Evolutionary conservation across 441 rosid species (phyloP), one percentile per base, ranked within the genome.

Genomic region (Adansonia madagascariensis): DNA sequence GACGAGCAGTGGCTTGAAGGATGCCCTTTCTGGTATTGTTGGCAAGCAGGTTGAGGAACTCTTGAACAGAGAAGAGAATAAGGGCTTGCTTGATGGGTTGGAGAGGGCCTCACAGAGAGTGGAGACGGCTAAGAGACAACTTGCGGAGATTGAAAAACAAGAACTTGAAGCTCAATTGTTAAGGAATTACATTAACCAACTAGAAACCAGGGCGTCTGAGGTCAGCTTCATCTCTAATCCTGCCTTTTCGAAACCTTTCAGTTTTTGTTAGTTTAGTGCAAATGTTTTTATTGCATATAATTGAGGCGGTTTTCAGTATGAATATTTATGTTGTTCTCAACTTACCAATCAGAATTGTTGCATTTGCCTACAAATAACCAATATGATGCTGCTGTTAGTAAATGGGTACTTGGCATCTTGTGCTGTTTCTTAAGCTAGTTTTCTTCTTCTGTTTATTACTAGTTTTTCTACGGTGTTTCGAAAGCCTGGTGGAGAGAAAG

Each of bases 31-130:
- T 20, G 90, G 96, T 17, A 62, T 92, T 39, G 94, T 92, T 80
- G 91, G 83, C 61, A 74, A 82, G 65, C 89, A 86, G 78, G 92
- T 91, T 2, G 97, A 91, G 80, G 92, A 89, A 79, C 88, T 93
- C 0, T 69, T 95, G 82, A 84, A 74, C 81, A 85, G 86, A 71
- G 90, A 92, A 75, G 99, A 92, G 84, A 95, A 95, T 82, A 88
- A 78, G 77, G 86, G 0, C 1, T 82, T 95, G 87, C 89, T 94
- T 47, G 94, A 91, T 73, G 99, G 92, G 76, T 82, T 94, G 78
- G 94, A 89, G 71, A 85, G 81, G 74, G 97, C 98, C 27, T 89
- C 94, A n/a, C 63, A 67, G 82, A 89, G 97, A 69, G 98, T 95
- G 52, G 95, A 95, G 49, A 76, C 70, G 71, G 99, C 98, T 24